Evolutionary conservation across 1,284 basidiomycete genomes (phyloP), one percentile per base, ranked within the genome.

Genomic region (Phenoliferia sp.): DNA sequence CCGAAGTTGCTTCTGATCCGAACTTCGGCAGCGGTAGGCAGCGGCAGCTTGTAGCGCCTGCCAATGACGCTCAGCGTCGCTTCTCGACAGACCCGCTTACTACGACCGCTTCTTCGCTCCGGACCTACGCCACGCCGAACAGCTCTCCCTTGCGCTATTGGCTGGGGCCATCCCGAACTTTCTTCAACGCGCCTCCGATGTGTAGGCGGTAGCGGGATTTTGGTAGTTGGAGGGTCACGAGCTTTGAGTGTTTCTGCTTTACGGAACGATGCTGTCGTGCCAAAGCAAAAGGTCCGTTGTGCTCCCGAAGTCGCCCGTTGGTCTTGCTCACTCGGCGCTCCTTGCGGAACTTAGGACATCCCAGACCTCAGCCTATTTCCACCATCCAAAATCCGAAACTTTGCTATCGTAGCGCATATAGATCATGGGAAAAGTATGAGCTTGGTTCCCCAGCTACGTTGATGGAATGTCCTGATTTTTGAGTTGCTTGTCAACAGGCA

Each of bases 301-400:
- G 12, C 22, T 22, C 39, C 22, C 12, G 39, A 12, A 44, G 12
- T 12, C 12, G 12, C 39, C 12, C 39, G 39, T 44, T 12, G 39
- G 12, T 22, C 39, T 12, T 12, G 39, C 39, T 44, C 39, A 44
- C 39, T 12, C 39, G 12, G 12, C 39, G 39, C 39, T 44, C n/a
- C 12, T 44, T 44, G 39, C 22, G 12, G 39, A 12, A 12, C 12
- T 12, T 22, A 44, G 39, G 39, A 44, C 12, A 12, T 35, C 33
- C 33, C 34, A 33, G 34, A 60, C 36, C 59, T 60, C 17, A 22
- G 36, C 36, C 26, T 29, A 7, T 94, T 86, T 77, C 83, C 88
- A 2, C 86, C 86, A 69, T 87, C 92, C 56, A 78, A 85, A 22
- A 90, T 95, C 74, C 85, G 92, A 89, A 96, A 96, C 79, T 92